Percentiles rank a stretch among this genome's conserved stretches.
phyloP scores from a whole-genome alignment of 2,329 filamentous ascomycete species.

The Xylaria hypoxylon region DNA sequence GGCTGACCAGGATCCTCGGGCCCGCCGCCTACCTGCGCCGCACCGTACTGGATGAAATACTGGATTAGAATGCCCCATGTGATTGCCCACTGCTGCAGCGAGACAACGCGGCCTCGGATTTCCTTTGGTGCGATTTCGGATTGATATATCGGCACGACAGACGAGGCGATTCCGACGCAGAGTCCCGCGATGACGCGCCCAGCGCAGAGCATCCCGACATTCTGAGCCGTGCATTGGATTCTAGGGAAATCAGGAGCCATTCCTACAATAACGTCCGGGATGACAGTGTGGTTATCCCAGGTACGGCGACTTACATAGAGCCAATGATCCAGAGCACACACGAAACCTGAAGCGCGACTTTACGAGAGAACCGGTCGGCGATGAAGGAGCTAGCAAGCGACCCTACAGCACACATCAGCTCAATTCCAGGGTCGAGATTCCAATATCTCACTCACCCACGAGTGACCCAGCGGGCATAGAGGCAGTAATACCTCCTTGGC shows the following conservation, averaged over 20 bases:
- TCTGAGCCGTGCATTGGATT: constrained; percentile 72
- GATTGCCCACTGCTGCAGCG: constrained; percentile 77
- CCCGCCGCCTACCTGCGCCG: constrained; percentile 65
- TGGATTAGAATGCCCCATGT: constrained; percentile 77
- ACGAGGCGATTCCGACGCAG: constrained; percentile 79
- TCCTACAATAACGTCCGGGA: neutral
- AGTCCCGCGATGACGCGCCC: constrained; percentile 79
- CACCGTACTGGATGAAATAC: constrained; percentile 75
- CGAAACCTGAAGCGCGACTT: constrained; percentile 61
- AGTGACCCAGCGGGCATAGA: constrained; percentile 80
- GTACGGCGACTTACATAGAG: constrained; percentile 49
- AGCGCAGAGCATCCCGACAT: constrained; percentile 76
- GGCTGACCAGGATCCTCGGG: constrained; percentile 63
- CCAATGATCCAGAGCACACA: constrained; percentile 65
- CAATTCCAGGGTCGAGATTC: neutral
- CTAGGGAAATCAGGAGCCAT: constrained; percentile 22
- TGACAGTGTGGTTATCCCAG: neutral
- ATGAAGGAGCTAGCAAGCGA: constrained; percentile 63
- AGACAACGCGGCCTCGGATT: constrained; percentile 70
- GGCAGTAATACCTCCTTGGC: constrained; percentile 77
- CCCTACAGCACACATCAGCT: constrained; percentile 42
- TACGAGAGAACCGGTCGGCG: constrained; percentile 63
- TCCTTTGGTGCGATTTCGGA: constrained; percentile 72
- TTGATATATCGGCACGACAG: constrained; percentile 77
- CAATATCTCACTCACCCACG: constrained; percentile 56